Conservation (phyloP, 495 filamentous ascomycete species). For the Hypoxylon fuscum region DNA sequence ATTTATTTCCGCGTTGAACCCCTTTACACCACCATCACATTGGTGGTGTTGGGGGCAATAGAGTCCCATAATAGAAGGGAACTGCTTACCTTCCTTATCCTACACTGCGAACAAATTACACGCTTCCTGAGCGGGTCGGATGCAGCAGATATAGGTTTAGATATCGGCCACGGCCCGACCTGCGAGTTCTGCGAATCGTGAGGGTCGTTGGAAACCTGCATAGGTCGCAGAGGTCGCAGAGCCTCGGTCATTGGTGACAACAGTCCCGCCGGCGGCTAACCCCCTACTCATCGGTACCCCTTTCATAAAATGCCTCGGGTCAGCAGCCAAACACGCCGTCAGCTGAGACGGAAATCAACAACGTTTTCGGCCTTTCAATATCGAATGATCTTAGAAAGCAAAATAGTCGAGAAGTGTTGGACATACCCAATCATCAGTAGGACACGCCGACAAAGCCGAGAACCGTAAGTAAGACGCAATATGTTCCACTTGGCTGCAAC, state of each 20-base stretch:
- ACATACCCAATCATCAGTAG: slow-evolving; percentile 29
- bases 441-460: slow-evolving; percentile 31
- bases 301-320: not conserved
- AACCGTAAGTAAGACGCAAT: slow-evolving; percentile 32
- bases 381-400: slow-evolving; percentile 3
- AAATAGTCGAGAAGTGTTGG: not conserved
- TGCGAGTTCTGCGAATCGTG: slow-evolving; percentile 11
- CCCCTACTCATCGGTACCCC: slow-evolving; percentile 14
- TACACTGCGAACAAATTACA: slow-evolving; percentile 40
- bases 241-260: slow-evolving; percentile 37
- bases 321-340: slow-evolving; percentile 16
- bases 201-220: slow-evolving; percentile 29
- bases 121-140: slow-evolving; percentile 28
- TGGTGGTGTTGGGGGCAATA: too few species aligned
- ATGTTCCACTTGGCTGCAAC: slow-evolving; percentile 25
- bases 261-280: not conserved
- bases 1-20: too few species aligned
- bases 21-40: too few species aligned
- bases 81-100: slow-evolving; percentile 36
- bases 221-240: slow-evolving; percentile 39
- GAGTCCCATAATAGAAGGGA: too few species aligned
- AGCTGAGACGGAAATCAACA: not conserved
- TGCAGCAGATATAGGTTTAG: slow-evolving; percentile 11
- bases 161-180: slow-evolving; percentile 6
- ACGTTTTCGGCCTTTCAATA: slow-evolving; percentile 3